These are phyloP conservation scores for Yarrowia sp. DNA, from an alignment of 805 yeast genomes.

Conservation along the genomic window DNA sequence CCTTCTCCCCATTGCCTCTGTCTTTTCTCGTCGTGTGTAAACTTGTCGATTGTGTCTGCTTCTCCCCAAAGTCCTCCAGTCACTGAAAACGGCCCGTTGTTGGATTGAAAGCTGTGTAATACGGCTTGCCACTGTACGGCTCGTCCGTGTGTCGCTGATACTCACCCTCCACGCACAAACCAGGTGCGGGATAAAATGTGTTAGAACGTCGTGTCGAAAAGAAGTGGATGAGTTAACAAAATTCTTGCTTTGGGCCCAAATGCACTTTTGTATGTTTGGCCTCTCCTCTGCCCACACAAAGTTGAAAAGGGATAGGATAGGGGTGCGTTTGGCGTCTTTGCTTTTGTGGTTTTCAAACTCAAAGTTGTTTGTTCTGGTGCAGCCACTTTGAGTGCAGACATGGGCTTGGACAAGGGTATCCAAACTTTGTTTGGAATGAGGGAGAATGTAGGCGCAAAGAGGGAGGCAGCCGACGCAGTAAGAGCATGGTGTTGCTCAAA, in stretches of 20 bases:
- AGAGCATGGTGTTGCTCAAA: not conserved
- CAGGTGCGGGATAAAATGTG: slow-evolving; percentile 24
- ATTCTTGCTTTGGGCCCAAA: slow-evolving; percentile 24
- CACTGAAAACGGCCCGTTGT: not conserved
- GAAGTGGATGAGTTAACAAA: slow-evolving; percentile 18
- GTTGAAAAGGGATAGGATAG: slow-evolving; percentile 27
- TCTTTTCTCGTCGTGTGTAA: slow-evolving; percentile 14
- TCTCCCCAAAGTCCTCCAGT: not conserved
- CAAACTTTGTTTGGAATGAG: slow-evolving; percentile 20
- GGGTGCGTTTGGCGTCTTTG: slow-evolving; percentile 11
- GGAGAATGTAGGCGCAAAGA: slow-evolving; percentile 24
- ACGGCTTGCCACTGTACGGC: too few relatives aligned
- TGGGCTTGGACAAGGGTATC: slow-evolving; percentile 20
- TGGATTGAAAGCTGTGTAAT: not conserved
- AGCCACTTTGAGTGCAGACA: slow-evolving; percentile 14
- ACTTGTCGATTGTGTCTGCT: not conserved
- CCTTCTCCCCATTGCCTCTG: not conserved
- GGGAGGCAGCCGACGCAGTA: slow-evolving; percentile 13
- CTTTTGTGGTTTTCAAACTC: slow-evolving; percentile 9
- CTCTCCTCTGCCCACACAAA: slow-evolving; percentile 17
- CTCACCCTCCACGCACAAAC: slow-evolving; percentile 27
- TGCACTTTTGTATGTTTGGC: slow-evolving; percentile 26
- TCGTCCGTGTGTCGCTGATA: not conserved
- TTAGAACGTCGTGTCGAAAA: slow-evolving; percentile 26
- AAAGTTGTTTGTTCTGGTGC: slow-evolving; percentile 15